A percentile compares a stretch with the other conserved stretches of the same genome.
These are phyloP conservation scores for Aureobasidium sp. DNA, from an alignment of 2,329 filamentous ascomycete species.

Conservation along the genomic window DNA sequence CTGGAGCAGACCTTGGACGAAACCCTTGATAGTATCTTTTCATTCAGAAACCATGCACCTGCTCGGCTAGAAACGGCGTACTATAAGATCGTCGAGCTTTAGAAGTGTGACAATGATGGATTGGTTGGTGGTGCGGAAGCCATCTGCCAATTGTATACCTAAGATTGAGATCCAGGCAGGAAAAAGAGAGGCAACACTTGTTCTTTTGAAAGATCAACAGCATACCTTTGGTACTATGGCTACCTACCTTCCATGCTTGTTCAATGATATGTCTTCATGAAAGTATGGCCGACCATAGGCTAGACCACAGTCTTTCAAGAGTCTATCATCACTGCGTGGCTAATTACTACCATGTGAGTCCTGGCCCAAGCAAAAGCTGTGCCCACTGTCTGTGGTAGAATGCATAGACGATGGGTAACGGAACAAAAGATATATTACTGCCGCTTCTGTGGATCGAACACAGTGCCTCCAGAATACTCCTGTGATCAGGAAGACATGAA, in stretches of 20 bases:
- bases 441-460: conserved; percentile 16
- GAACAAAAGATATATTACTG: neutral
- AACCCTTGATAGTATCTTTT: neutral
- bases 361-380: neutral
- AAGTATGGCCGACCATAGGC: neutral
- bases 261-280: neutral
- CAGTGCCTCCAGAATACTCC: conserved; percentile 14
- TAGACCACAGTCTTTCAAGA: neutral
- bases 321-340: neutral
- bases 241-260: neutral
- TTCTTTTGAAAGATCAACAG: neutral
- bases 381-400: neutral
- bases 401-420: neutral
- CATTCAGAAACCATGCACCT: neutral
- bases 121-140: neutral
- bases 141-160: too few relatives aligned
- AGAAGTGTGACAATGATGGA: neutral
- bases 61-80: neutral
- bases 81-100: neutral
- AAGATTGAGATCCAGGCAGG: too few relatives aligned
- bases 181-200: neutral
- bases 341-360: neutral
- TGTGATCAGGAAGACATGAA: neutral
- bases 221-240: neutral
- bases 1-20: neutral